These are phyloP conservation scores for Cyberlindnera euphorbiae DNA, from an alignment of 805 yeast genomes.

Conservation along the genomic window DNA sequence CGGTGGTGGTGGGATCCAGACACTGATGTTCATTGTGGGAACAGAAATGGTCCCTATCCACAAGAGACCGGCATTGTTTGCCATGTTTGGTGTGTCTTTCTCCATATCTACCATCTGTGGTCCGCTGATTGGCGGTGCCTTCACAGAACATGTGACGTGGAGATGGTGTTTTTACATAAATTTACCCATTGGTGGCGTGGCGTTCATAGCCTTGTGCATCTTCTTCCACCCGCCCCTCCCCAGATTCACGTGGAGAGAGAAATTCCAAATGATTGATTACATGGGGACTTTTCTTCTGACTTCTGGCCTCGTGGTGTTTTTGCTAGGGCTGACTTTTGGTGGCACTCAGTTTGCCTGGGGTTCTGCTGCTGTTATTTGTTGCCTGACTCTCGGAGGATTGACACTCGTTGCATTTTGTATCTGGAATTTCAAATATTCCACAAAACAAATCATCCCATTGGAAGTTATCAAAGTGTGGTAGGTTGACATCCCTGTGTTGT, in stretches of 20 bases:
- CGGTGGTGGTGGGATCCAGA: constrained; percentile 66
- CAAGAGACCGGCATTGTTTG: constrained; percentile 18
- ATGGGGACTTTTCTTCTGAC: constrained; percentile 42
- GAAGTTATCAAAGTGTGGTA: constrained; percentile 35
- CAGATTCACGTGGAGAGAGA: constrained; percentile 32
- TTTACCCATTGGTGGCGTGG: constrained; percentile 50
- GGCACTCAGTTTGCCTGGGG: constrained; percentile 47
- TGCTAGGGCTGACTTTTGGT: constrained; percentile 50
- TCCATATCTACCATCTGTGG: constrained; percentile 53
- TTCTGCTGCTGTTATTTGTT: constrained; percentile 46
- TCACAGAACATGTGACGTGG: constrained; percentile 58
- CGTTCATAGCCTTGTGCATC: constrained; percentile 31
- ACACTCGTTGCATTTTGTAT: constrained; percentile 5
- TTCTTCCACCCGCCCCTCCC: constrained; percentile 40
- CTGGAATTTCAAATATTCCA: constrained; percentile 16
- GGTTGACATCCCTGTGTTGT: constrained; percentile 19
- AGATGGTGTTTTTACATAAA: constrained; percentile 68
- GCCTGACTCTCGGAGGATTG: constrained; percentile 33
- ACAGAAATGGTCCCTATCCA: constrained; percentile 42
- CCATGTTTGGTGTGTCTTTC: constrained; percentile 29
- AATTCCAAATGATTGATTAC: constrained; percentile 43
- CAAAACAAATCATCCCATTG: constrained; percentile 30
- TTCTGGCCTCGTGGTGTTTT: constrained; percentile 38
- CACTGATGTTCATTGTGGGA: constrained; percentile 49
- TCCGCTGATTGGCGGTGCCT: constrained; percentile 64